Conservation (phyloP, 2,329 filamentous ascomycete species). For the Herpotrichia juniperi region DNA sequence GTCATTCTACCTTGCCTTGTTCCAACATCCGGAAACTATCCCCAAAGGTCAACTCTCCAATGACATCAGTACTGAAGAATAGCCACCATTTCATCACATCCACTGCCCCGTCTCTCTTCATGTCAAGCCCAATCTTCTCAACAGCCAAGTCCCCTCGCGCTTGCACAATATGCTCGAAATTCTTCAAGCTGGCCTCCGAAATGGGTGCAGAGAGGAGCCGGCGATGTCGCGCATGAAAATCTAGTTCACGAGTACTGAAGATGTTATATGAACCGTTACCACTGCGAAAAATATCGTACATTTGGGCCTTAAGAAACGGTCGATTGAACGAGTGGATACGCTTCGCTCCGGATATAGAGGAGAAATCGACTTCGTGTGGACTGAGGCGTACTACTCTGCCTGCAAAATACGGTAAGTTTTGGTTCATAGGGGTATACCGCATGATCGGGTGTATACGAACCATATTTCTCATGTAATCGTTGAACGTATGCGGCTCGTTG, state of each 20-base stretch:
- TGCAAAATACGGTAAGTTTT: neutral
- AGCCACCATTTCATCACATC: conserved; percentile 62
- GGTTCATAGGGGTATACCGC: neutral
- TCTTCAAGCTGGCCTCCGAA: conserved; percentile 13
- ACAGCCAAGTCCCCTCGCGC: conserved; percentile 49
- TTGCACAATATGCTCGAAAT: conserved; percentile 40
- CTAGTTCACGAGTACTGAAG: conserved; percentile 5
- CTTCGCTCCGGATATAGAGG: conserved; percentile 8
- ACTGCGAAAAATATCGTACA: conserved; percentile 8
- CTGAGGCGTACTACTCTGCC: conserved; percentile 10
- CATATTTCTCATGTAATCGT: conserved; percentile 15
- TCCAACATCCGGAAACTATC: conserved; percentile 62
- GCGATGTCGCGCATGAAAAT: conserved; percentile 10
- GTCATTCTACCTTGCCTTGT: conserved; percentile 56
- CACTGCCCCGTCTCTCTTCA: conserved; percentile 40
- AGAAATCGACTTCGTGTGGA: conserved; percentile 16
- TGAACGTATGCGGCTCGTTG: conserved; percentile 11
- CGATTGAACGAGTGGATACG: conserved; percentile 11
- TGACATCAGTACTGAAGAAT: conserved; percentile 62
- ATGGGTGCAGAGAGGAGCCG: conserved; percentile 10
- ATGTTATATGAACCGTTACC: neutral
- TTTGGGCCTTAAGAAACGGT: conserved; percentile 7
- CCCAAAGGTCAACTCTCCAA: conserved; percentile 61
- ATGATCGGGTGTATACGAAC: conserved; percentile 4
- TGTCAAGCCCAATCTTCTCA: conserved; percentile 53